Conservation (phyloP, 352 stramenopile species). For the Phytophthora multivora region DNA sequence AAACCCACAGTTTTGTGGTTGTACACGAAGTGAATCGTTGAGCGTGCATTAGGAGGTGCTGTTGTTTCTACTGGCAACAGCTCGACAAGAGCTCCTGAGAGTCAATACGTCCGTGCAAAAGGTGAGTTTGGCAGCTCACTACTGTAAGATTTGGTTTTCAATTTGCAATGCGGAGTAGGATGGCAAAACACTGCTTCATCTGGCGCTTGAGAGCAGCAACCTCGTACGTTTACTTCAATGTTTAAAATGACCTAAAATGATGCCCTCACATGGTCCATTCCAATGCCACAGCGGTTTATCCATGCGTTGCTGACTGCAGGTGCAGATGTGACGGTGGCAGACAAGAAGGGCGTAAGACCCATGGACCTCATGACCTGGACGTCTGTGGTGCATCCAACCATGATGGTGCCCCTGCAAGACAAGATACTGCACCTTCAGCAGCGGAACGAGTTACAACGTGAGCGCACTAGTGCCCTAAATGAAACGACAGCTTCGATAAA, state of each 20-base stretch:
- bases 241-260: not conserved
- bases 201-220: conserved; percentile 26
- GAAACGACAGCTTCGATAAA: conserved; percentile 12
- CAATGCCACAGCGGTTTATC: conserved; percentile 25
- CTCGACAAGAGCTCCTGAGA: conserved; percentile 12
- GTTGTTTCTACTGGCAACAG: conserved; percentile 21
- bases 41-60: conserved; percentile 14
- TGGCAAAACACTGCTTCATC: conserved; percentile 30
- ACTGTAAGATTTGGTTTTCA: not conserved
- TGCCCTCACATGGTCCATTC: not conserved
- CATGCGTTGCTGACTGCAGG: conserved; percentile 32
- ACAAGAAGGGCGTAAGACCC: conserved; percentile 43
- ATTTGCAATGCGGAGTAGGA: conserved; percentile 12
- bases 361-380: conserved; percentile 45
- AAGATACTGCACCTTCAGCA: conserved; percentile 30
- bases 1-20: too few relatives aligned
- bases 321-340: conserved; percentile 26
- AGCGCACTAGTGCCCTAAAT: conserved; percentile 18
- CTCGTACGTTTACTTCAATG: conserved; percentile 13
- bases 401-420: conserved; percentile 41
- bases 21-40: not conserved
- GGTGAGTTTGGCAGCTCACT: not conserved
- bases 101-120: conserved; percentile 33
- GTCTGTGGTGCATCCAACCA: conserved; percentile 29
- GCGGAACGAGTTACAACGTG: conserved; percentile 13